Evolutionary conservation across 1,284 basidiomycete genomes (phyloP).

Genomic region (Pyrrhoderma lamaoense): DNA sequence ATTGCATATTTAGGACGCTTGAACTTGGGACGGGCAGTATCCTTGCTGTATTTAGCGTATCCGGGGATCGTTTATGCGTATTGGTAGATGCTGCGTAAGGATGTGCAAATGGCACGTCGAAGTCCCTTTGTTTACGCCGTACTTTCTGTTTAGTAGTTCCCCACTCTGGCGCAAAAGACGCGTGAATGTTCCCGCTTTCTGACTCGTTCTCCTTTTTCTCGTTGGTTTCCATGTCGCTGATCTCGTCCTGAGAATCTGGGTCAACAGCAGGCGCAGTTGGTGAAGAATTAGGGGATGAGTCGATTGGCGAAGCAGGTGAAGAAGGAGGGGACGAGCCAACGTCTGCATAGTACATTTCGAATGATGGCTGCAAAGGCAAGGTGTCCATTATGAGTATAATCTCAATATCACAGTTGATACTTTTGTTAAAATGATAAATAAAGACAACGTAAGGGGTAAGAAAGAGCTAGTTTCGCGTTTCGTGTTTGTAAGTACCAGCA

Average conservation of each 20-base stretch:
- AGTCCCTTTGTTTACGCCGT: not conserved
- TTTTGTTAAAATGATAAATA: not conserved
- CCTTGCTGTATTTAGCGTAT: conserved; percentile 18
- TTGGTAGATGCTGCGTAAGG: conserved; percentile 23
- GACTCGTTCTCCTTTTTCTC: not conserved
- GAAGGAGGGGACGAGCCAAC: conserved; percentile 12
- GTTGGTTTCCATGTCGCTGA: not conserved
- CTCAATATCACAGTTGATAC: not conserved
- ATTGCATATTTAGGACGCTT: conserved; percentile 2
- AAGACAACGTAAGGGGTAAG: not conserved
- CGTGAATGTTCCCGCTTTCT: not conserved
- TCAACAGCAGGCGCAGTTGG: conserved; percentile 2
- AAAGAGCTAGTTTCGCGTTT: too few species aligned
- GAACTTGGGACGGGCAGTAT: conserved; percentile 7
- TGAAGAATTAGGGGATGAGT: conserved; percentile 17
- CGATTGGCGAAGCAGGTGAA: conserved; percentile 9
- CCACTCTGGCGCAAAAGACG: not conserved
- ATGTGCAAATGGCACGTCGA: conserved; percentile 16
- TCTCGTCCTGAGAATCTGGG: not conserved
- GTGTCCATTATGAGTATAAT: too few species aligned
- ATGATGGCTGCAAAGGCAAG: conserved; percentile 2
- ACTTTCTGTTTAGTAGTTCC: not conserved
- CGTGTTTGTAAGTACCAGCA: too few species aligned
- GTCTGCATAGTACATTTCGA: conserved; percentile 2
- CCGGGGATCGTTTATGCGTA: conserved; percentile 19